Evolutionary conservation across 2,329 filamentous ascomycete genomes (phyloP), one percentile per base, ranked within the genome.

Genomic region (Claviceps arundinis): DNA sequence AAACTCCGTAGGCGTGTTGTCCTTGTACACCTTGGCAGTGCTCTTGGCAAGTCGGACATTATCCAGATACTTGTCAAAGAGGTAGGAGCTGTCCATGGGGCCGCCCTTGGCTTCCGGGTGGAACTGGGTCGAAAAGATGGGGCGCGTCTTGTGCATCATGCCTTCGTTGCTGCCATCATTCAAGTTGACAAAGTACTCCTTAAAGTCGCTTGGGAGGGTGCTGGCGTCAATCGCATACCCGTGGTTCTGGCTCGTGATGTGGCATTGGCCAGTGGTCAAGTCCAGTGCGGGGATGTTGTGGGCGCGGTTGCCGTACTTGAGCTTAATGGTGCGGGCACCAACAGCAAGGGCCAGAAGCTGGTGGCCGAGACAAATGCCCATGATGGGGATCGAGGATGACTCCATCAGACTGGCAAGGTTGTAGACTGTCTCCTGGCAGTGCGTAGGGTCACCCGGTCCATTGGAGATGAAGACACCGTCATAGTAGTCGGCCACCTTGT

Each of bases 401-500:
- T 95, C 87, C 81, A 98, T 96, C 63, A 98, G 74, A 63, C 89
- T 87, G 62, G 79, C 78, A 52, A 98, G 81, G 74, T 95, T 90
- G 79, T 94, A 91, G 58, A 95, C 89, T 42, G 93, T 96, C 63
- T 89, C 82, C 65, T 89, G 86, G 76, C 90, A 96, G 73, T 98
- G 93, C 43, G 90, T 97, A 61, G 93, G 93, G 73, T 98, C 93
- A 73, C 93, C 93, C 30, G 93, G 93, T 55, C 93, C 93, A 73
- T 98, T 98, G 71, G 89, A 95, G 74, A 97, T 96, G 79, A 98
- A 98, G 65, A 98, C 84, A 65, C 93, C 93, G 62, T 98, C 93
- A 62, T 95, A 97, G 78, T 97, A 89, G 71, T 94, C 87, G 53
- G 93, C 87, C 40, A 96, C 87, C 79, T 97, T 96, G 80, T 97